These are phyloP conservation scores for Garcia nutans DNA, from an alignment of 345 rosid species.

Conservation along the genomic window DNA sequence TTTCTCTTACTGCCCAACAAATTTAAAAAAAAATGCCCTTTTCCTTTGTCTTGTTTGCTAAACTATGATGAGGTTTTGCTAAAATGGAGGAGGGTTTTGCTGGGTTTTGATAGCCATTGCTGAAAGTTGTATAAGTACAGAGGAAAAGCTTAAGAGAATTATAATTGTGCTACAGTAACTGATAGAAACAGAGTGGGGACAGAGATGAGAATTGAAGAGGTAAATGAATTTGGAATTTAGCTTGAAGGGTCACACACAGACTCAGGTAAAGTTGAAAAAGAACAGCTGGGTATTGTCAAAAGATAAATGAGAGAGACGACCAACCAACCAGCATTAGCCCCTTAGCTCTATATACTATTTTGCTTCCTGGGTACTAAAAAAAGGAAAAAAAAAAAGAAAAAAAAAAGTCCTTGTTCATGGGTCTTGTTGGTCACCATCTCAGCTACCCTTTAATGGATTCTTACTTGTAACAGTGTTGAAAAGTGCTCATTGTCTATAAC, in stretches of 20 bases:
- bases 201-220: conserved; percentile 1
- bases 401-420: conserved; percentile 1
- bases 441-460: too few relatives aligned
- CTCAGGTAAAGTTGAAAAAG: conserved; percentile 2
- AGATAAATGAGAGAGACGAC: conserved; percentile 14
- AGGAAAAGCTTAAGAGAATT: conserved; percentile 27
- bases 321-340: neutral
- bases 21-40: too few relatives aligned
- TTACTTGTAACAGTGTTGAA: neutral
- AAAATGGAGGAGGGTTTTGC: neutral
- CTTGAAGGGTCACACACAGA: neutral
- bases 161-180: conserved; percentile 4
- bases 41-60: neutral
- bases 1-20: neutral
- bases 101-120: neutral
- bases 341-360: too few relatives aligned
- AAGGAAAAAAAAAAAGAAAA: too few relatives aligned
- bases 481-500: conserved; percentile 7
- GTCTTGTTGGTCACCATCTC: neutral
- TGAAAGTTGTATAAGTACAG: conserved; percentile 6
- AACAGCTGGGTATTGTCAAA: conserved; percentile 24
- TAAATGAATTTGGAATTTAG: neutral
- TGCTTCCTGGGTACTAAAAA: neutral
- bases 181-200: neutral
- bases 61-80: neutral